Evolutionary conservation across 208 protist species (phyloP), one percentile per base, ranked within the genome.

Genomic region (Leishmania major): DNA sequence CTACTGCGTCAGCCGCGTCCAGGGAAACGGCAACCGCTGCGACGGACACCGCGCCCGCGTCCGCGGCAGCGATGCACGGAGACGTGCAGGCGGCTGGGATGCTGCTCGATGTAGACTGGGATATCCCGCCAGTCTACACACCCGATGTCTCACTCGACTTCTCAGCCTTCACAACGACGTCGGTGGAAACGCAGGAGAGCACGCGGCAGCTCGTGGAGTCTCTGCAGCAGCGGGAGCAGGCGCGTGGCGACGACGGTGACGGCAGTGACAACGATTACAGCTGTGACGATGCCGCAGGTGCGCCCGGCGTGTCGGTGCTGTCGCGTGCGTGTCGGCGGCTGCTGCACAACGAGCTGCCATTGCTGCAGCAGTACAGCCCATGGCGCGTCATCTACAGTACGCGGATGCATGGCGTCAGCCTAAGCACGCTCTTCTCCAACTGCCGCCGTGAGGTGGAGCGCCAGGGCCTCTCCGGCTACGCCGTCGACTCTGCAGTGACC

Each of bases 311-410:
- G 45, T 90, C 84, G 49, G 28, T 96, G 37, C 85, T 96, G 22
- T 87, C 87, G 1, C 55, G 76, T 4, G 84, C 72, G 17, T 90
- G 88, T n/a, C 91, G 90, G 17, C 84, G 84, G 0, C 73, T 90
- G 37, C 85, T 96, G 43, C 93, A 96, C 84, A 77, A 88, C 40
- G 79, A 90, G 57, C 83, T 96, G 8, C 90, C 93, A 0, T 60
- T 90, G 37, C 72, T 89, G 37, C 88, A 87, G 84, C 93, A 96
- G 85, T 94, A 91, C 81, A 51, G 60, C 43, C 79, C 88, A 35
- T 96, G 93, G 92, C 82, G 89, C 49, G 80, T 95, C 28, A 90
- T 96, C 37, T 96, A 96, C 86, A 93, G 89, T 81, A 93, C 91
- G 22, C 85, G 87, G 22, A 80, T 91, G 49, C 93, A 96, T 76